A percentile compares a stretch with the other conserved stretches of the same genome.
Evolutionary conservation across 768 basidiomycete genomes (phyloP).

Genomic region (Boletus eberwhitei): DNA sequence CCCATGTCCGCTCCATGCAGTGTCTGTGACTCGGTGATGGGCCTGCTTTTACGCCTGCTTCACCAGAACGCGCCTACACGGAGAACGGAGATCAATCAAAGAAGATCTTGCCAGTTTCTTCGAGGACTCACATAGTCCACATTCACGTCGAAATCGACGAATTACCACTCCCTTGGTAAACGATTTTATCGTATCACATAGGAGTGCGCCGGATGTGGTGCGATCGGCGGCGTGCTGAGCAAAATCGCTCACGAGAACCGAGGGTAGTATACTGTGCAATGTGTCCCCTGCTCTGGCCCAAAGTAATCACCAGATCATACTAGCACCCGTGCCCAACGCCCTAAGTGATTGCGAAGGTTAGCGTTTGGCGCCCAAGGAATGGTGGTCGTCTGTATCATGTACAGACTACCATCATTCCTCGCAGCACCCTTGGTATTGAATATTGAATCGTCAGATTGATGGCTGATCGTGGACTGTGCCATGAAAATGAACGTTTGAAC

Average conservation of each 20-base stretch:
- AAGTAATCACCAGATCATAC: background rate
- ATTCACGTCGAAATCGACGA: background rate
- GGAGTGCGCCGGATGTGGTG: no score
- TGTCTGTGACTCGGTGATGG: background rate
- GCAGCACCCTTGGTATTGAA: background rate
- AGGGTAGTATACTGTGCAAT: background rate
- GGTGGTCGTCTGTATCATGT: no score
- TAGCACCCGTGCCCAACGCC: background rate
- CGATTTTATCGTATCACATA: background rate
- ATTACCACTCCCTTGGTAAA: background rate
- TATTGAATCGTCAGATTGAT: background rate
- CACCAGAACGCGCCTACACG: background rate
- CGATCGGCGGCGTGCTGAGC: background rate
- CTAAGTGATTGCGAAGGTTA: background rate
- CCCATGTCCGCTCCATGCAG: conserved; percentile 4
- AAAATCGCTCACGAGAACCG: background rate
- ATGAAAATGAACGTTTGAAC: background rate
- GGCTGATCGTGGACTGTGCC: background rate
- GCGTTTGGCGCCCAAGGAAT: background rate
- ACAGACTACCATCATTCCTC: background rate
- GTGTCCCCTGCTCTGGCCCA: background rate
- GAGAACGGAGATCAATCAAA: background rate
- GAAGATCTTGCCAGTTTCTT: background rate
- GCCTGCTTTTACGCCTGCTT: background rate
- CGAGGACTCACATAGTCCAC: background rate